Base-by-base conservation (phyloP, 495 filamentous ascomycete genomes). In the Echria macrotheca region DNA sequence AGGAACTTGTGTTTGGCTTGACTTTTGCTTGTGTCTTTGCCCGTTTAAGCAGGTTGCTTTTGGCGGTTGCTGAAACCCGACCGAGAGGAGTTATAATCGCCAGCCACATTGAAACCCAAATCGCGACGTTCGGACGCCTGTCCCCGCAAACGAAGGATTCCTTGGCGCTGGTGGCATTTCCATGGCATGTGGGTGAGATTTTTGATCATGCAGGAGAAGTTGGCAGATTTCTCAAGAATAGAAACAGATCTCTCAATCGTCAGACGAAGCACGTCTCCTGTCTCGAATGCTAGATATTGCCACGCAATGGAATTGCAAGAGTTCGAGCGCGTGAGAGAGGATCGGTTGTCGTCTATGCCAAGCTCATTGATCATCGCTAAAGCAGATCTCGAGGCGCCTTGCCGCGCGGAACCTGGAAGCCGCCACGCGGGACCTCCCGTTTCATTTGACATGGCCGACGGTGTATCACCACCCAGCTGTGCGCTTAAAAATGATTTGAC, bases 371-470 rank as follows among this genome's bases (percentile, higher is more conserved):
- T 31, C 41, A 21, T 25, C 8, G 17, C n/a, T 14, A 17, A 19
- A 24, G 10, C 41, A 26, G 14, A 44, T 18, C 41, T 28, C n/a
- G 17, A 47, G 29, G 29, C 44, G 44, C 44, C 31, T 36, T 35
- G 44, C 32, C 44, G 44, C 44, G 44, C 29, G 12, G 32, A 47
- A 47, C 29, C 19, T 14, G 44, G n/a, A n/a, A n/a, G n/a, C n/a
- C n/a, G n/a, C n/a, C 37, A 45, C 5, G 49, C 40, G 29, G 40
- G 22, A 18, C 49, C 14, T 44, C 39, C 48, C 39, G 48, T 50
- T 50, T 44, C 48, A 50, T 26, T 8, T 17, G 29, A n/a, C 28
- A 36, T 33, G n/a, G 32, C 18, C 11, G 17, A 31, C 17, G n/a
- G 23, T 18, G 8, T 23, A 6, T 12, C 9, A 44, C 24, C 23